These are phyloP conservation scores for Penicillium silybi DNA, from an alignment of 495 filamentous ascomycete genomes.

Conservation along the genomic window DNA sequence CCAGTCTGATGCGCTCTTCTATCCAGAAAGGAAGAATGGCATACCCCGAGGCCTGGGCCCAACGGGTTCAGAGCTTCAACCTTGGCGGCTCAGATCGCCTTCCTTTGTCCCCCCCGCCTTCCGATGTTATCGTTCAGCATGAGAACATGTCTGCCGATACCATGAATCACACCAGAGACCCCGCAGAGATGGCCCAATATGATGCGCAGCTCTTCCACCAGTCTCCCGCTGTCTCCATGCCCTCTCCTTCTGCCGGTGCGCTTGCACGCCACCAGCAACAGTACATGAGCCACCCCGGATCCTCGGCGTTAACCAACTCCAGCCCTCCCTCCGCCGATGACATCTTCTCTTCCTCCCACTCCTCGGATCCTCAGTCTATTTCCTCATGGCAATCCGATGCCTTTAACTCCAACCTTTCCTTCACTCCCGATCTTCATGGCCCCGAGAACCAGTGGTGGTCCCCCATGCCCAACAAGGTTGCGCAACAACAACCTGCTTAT, in stretches of 20 bases:
- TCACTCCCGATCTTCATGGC: conserved; percentile 38
- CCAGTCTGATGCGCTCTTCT: conserved; percentile 40
- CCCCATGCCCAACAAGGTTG: conserved; percentile 33
- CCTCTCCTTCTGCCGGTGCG: conserved; percentile 29
- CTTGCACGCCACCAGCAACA: conserved; percentile 33
- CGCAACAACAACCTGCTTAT: conserved; percentile 37
- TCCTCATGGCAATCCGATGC: conserved; percentile 46
- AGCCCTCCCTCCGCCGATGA: conserved; percentile 42
- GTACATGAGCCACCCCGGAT: conserved; percentile 35
- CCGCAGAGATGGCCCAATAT: conserved; percentile 38
- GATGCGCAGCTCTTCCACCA: conserved; percentile 34
- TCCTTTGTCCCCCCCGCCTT: conserved; percentile 44
- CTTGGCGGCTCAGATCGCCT: conserved; percentile 34
- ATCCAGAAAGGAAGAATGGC: conserved; percentile 41
- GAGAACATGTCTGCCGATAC: conserved; percentile 32
- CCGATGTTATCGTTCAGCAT: conserved; percentile 40
- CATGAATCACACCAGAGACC: conserved; percentile 21
- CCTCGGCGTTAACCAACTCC: conserved; percentile 32
- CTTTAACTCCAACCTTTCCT: conserved; percentile 33
- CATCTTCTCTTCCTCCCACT: conserved; percentile 44
- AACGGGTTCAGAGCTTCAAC: conserved; percentile 41
- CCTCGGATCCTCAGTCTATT: conserved; percentile 41
- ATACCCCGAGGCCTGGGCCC: conserved; percentile 40
- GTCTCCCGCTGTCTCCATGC: conserved; percentile 38
- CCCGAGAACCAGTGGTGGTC: conserved; percentile 47